Conservation (phyloP, 148 eudicot species). For the Rhododendron ferrugineum region DNA sequence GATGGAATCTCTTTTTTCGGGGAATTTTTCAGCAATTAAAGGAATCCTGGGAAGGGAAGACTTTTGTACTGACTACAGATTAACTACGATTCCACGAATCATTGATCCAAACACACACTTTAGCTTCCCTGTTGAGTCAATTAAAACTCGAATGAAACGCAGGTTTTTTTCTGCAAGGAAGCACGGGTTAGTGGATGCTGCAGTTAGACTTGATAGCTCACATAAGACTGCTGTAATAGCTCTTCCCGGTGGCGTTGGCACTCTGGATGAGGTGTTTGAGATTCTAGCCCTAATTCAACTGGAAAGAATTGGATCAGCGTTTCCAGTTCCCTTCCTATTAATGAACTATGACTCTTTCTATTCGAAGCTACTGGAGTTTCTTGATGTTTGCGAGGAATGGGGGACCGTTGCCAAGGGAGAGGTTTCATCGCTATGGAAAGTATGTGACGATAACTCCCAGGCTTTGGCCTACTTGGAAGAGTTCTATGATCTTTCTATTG, state of each 20-base stretch:
- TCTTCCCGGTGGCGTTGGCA: slow-evolving; percentile 92
- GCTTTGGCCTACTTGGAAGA: slow-evolving; percentile 60
- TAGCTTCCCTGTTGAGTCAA: neutral
- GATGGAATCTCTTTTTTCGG: neutral
- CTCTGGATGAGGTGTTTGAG: slow-evolving; percentile 85
- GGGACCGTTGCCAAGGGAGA: slow-evolving; percentile 72
- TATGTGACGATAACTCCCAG: slow-evolving; percentile 59
- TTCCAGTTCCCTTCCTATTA: slow-evolving; percentile 67
- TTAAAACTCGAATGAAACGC: slow-evolving; percentile 2
- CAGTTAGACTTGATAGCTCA: slow-evolving; percentile 49
- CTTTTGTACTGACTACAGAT: neutral
- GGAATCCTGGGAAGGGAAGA: neutral
- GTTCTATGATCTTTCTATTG: slow-evolving; percentile 46
- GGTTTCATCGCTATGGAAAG: slow-evolving; percentile 70
- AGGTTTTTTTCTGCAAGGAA: slow-evolving; percentile 97
- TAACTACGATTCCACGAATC: neutral
- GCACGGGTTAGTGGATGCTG: slow-evolving; percentile 93
- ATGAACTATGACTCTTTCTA: slow-evolving; percentile 85
- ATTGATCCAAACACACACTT: neutral
- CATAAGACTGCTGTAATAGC: slow-evolving; percentile 80
- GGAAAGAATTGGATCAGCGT: slow-evolving; percentile 62
- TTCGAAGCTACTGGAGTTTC: slow-evolving; percentile 70
- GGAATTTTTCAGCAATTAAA: neutral
- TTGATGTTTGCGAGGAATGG: slow-evolving; percentile 61
- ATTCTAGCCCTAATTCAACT: slow-evolving; percentile 74